Percentiles rank a stretch among this genome's conserved stretches.
phyloP scores from a whole-genome alignment of 2,329 filamentous ascomycete genomes.

The Sphaerulina vaccinii region DNA sequence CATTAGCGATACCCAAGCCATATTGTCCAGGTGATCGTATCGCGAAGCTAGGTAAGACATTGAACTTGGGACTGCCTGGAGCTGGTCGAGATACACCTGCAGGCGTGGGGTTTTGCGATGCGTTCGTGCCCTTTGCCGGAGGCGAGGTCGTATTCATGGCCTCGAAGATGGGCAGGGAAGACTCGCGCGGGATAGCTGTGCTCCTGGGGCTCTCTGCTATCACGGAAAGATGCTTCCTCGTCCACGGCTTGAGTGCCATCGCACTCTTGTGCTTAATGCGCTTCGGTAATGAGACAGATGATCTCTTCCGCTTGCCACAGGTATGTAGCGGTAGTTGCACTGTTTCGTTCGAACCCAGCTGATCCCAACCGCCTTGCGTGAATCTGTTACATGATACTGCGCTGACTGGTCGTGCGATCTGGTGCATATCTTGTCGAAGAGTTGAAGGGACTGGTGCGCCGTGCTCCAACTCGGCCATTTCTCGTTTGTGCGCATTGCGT shows the following conservation, averaged over 20 bases:
- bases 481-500: constrained; percentile 28
- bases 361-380: constrained; percentile 41
- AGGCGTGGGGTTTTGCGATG: background rate
- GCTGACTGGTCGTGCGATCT: constrained; percentile 25
- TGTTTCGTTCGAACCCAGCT: constrained; percentile 43
- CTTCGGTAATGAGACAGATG: constrained; percentile 29
- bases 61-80: constrained; percentile 29
- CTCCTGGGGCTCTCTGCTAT: constrained; percentile 41
- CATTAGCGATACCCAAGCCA: constrained; percentile 25
- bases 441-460: constrained; percentile 16
- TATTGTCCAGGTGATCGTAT: constrained; percentile 30
- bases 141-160: constrained; percentile 3
- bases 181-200: constrained; percentile 26
- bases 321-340: constrained; percentile 18
- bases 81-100: constrained; percentile 2
- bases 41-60: constrained; percentile 31
- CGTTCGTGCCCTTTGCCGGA: background rate
- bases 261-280: constrained; percentile 21
- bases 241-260: constrained; percentile 25
- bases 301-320: constrained; percentile 24
- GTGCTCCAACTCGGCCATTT: constrained; percentile 31
- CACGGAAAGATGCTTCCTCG: constrained; percentile 36
- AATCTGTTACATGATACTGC: constrained; percentile 22
- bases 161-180: constrained; percentile 8
- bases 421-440: constrained; percentile 20